Conservation (phyloP, 2,329 filamentous ascomycete genomes). For the Exophiala viscosa region DNA sequence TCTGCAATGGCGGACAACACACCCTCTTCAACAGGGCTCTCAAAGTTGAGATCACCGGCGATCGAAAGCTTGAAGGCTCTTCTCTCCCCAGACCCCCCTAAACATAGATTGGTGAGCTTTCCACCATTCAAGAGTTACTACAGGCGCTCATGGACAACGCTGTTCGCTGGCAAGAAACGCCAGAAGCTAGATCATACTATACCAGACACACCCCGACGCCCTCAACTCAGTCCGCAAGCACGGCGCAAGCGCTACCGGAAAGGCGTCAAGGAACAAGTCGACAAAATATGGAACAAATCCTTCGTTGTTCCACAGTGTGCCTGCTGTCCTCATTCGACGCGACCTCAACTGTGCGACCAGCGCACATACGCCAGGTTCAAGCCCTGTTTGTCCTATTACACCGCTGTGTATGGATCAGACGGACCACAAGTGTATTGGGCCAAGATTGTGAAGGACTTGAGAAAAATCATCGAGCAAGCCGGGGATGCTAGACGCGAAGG, state of each 20-base stretch:
- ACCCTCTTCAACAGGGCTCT: too few relatives aligned
- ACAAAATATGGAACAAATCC: neutral
- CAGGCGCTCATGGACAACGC: neutral
- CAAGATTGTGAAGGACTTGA: constrained; percentile 1
- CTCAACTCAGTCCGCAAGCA: too few relatives aligned
- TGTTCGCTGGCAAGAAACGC: neutral
- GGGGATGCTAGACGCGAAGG: neutral
- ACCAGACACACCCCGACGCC: too few relatives aligned
- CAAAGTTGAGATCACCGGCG: too few relatives aligned
- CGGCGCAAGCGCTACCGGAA: neutral
- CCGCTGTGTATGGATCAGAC: constrained; percentile 9
- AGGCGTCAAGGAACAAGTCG: neutral
- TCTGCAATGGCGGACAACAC: too few relatives aligned
- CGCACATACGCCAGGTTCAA: constrained; percentile 7
- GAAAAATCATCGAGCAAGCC: neutral
- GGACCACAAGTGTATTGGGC: constrained; percentile 6
- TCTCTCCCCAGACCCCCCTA: too few relatives aligned
- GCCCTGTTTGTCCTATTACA: neutral
- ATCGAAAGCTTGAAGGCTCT: too few relatives aligned
- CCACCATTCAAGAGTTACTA: neutral
- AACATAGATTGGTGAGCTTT: neutral
- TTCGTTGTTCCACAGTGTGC: constrained; percentile 1
- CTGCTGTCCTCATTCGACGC: neutral
- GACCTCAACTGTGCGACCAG: neutral
- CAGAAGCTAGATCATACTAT: neutral